A percentile compares a stretch with the other conserved stretches of the same genome.
Evolutionary conservation across 225 moss, liverwort and hornwort genomes (phyloP).

Genomic region (Thuidium tamariscinum): DNA sequence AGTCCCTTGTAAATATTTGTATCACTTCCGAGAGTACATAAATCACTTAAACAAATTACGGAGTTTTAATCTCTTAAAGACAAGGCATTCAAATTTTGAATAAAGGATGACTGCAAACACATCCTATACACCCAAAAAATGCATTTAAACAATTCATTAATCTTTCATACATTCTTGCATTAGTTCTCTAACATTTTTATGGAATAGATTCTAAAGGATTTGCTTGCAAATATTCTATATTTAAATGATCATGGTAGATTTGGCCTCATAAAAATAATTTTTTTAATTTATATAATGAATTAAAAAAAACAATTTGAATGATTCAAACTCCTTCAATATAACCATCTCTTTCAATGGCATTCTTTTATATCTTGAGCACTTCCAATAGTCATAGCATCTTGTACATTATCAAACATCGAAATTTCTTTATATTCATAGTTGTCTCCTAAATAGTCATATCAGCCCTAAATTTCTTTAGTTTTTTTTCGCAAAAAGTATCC

Average conservation of each 20-base stretch:
- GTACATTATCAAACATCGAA: neutral
- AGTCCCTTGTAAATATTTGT: neutral
- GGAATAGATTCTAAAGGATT: neutral
- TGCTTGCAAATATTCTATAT: neutral
- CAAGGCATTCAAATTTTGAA: neutral
- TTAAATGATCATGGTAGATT: neutral
- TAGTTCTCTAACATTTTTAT: neutral
- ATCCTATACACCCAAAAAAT: neutral
- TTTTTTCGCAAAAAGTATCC: neutral
- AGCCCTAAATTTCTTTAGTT: neutral
- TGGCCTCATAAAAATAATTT: accelerated
- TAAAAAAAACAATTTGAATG: too few relatives aligned
- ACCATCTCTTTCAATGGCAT: neutral
- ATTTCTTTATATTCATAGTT: neutral
- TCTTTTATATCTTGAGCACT: neutral
- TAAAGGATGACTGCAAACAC: neutral
- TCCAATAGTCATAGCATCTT: neutral
- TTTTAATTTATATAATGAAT: neutral
- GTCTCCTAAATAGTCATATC: neutral
- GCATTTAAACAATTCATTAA: too few relatives aligned
- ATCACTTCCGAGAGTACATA: neutral
- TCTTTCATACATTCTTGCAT: neutral
- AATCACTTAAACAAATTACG: neutral
- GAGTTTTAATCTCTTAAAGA: too few relatives aligned
- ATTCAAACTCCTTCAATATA: neutral